Evolutionary conservation across 1,139 yeast species (phyloP), one percentile per base, ranked within the genome.

Genomic region (Magnusiomyces sp.): DNA sequence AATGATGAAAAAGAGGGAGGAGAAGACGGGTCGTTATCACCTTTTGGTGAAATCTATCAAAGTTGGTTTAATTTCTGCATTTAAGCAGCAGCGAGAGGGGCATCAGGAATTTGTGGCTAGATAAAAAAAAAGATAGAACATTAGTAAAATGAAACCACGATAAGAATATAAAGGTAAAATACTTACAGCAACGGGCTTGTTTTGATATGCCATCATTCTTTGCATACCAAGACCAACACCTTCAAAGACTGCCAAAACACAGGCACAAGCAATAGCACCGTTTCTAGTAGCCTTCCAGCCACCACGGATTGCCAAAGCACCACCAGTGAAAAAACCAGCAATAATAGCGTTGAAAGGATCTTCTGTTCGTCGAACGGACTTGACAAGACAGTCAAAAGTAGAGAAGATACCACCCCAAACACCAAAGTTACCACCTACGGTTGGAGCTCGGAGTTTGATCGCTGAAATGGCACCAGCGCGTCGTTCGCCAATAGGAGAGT

Each of bases 351-450:
- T 92, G 86, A 95, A 87, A 9, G 97, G 96, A 68, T 92, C 99
- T 71, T 92, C 99, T 73, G 97, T 87, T 70, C 87, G 85, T 73
- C 99, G 85, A 40, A 92, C 80, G 2, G 94, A 95, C 71, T 92
- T 92, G 48, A 92, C 95, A 29, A 92, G 78, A 75, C 99, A 92
- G 70, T 92, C 98, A 67, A 83, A 94, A 6, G 95, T 84, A 38
- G 96, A 87, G 67, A 94, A 92, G 61, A 92, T 74, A 53, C 99
- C 99, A 74, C 98, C 99, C 99, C 99, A 92, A 41, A 88, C 96
- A 71, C 98, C 98, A 64, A 92, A 92, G 71, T 92, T 92, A 63
- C 99, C 99, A 57, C 98, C 99, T 51, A 92, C 90, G 47, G 92
- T 96, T 41, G 99, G 99, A 1, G 97, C 98, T 69, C 98, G 79